Base-by-base conservation (phyloP, 2,329 filamentous ascomycete genomes). In the Neopestalotiopsis sp. region DNA sequence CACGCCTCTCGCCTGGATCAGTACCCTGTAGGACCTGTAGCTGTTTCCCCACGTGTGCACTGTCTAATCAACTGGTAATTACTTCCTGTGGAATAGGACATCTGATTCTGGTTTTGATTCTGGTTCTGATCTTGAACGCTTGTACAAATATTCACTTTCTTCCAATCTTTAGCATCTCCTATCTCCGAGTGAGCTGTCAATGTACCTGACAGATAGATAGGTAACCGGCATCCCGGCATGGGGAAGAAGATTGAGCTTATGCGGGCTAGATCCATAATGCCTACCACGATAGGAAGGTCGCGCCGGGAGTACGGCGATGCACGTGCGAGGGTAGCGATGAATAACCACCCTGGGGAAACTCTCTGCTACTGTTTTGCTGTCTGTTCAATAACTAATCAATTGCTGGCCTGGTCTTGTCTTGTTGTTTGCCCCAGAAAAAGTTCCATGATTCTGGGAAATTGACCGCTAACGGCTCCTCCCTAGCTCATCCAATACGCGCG, bases 201-300 rank as follows among this genome's bases (percentile, higher is more conserved):
- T 24, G 59, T 62, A 42, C 59, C 59, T 66, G 63, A 42, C 63
- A 66, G 63, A 66, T 56, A 57, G 63, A 42, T 45, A 66, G 63
- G 57, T 56, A 57, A 34, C 42, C 63, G 34, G 63, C 30, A 56
- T 28, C 12, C 30, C 63, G 63, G 63, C 63, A 66, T 24, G 63
- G 63, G n/a, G 28, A 9, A 45, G 9, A 20, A 38, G 14, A 66
- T 57, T 57, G 49, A 28, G 45, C 63, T 66, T 56, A 66, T 66
- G 63, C 63, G 30, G 28, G 45, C 63, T 66, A 58, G 63, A 40
- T 30, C 28, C 49, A 66, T 28, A 38, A 24, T n/a, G 45, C 65
- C 65, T 67, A 45, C 65, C 40, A 34, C 53, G 17, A 58, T 20
- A 45, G 65, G 65, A 14, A 67, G 56, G 65, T 56, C 40, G 24